Evolutionary conservation across 1,284 basidiomycete genomes (phyloP).

Genomic region (Sanghuangporus weigelae): DNA sequence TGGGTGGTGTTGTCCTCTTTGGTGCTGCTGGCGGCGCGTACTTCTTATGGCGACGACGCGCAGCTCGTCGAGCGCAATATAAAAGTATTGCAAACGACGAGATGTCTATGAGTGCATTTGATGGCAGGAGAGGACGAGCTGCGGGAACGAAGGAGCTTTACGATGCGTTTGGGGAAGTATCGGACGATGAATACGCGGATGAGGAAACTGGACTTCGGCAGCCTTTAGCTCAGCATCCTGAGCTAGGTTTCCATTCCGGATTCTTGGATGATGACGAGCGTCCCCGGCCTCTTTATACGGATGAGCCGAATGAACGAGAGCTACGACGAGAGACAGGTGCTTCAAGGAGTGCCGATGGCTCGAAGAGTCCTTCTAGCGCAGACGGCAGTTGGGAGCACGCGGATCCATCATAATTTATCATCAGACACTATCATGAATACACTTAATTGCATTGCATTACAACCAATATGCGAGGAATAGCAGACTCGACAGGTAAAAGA

Average conservation of each 20-base stretch:
- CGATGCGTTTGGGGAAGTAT: conserved; percentile 86
- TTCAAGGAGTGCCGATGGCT: conserved; percentile 22
- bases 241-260: conserved; percentile 16
- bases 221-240: conserved; percentile 7
- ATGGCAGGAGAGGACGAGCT: conserved; percentile 32
- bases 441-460: conserved; percentile 7
- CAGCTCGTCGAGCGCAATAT: conserved; percentile 52
- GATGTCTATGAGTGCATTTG: conserved; percentile 55
- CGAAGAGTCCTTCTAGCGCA: conserved; percentile 39
- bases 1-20: conserved; percentile 56
- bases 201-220: conserved; percentile 54
- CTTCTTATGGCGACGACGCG: conserved; percentile 54
- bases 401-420: conserved; percentile 31
- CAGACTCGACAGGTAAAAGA: neutral
- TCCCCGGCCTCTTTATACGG: conserved; percentile 40
- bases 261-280: conserved; percentile 26
- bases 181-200: conserved; percentile 57
- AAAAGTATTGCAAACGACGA: conserved; percentile 69
- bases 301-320: conserved; percentile 44
- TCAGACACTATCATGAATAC: neutral
- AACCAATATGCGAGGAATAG: conserved; percentile 6
- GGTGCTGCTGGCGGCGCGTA: conserved; percentile 25
- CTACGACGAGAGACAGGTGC: conserved; percentile 2
- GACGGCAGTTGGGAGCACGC: conserved; percentile 74
- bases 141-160: conserved; percentile 78